Conservation (phyloP, 306 rosid species). For the Cucurbita maxima region DNA sequence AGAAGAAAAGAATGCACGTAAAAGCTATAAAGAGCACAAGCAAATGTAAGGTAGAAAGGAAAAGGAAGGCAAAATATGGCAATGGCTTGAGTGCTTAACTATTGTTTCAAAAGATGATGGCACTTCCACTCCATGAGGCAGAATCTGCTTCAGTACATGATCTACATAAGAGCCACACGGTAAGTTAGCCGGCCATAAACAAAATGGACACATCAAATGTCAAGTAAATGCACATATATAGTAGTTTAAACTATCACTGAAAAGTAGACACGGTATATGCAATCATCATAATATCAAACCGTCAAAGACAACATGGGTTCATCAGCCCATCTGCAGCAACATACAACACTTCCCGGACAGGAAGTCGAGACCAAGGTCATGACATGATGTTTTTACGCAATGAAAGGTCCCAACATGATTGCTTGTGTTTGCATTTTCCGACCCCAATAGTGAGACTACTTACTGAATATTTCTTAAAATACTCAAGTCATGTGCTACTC, state of each 20-base stretch:
- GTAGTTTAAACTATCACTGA: not conserved
- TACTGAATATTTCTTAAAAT: too few species aligned
- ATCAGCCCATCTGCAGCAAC: too few species aligned
- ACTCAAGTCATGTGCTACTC: too few species aligned
- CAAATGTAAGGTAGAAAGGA: not conserved
- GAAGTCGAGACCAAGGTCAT: too few species aligned
- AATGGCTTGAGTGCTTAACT: conserved; percentile 53
- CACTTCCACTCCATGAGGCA: conserved; percentile 68
- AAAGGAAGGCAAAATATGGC: not conserved
- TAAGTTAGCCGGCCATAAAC: not conserved
- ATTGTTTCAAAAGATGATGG: conserved; percentile 94
- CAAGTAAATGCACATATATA: not conserved
- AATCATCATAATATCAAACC: not conserved
- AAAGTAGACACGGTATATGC: not conserved
- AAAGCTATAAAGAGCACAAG: not conserved
- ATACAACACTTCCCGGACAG: too few species aligned
- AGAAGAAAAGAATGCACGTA: not conserved
- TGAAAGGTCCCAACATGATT: too few species aligned
- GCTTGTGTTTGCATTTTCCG: too few species aligned
- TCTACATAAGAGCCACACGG: conserved; percentile 24
- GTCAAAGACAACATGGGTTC: not conserved
- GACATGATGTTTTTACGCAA: too few species aligned
- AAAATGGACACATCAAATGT: not conserved
- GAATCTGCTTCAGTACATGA: conserved; percentile 75
- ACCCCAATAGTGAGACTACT: too few species aligned